Evolutionary conservation across 2,329 filamentous ascomycete species (phyloP), one percentile per base, ranked within the genome.

Genomic region (Colletotrichum limetticola): DNA sequence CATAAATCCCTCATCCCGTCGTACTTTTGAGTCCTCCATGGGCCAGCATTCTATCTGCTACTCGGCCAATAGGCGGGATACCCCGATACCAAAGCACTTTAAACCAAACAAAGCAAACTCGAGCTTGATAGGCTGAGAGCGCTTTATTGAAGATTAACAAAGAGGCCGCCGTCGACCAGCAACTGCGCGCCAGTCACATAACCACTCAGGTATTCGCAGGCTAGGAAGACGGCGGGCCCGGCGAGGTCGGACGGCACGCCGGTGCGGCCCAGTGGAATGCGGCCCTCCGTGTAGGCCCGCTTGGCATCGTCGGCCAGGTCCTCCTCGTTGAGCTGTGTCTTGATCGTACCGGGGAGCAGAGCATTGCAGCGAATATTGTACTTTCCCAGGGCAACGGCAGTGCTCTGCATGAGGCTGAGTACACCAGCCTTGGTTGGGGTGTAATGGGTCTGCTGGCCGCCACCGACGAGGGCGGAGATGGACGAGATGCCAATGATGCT

Each of bases 341-440:
- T 88, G 71, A 97, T 94, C 0, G 94, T 97, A 0, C 95, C 95
- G 1, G 95, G 95, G 16, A 97, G 83, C 67, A 97, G 82, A 1
- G 95, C 94, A 81, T 97, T 97, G 80, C 95, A 97, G 65, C 95
- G 84, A 67, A 97, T 95, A 5, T 87, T 86, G 81, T 97, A 89
- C 78, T 90, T 88, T 0, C 95, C 95, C 57, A 97, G 83, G 9
- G 95, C 94, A 42, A 94, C 93, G 0, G 95, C 95, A 49, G 91
- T 91, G 75, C 92, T 94, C 85, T 97, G 95, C 90, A 97, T 97
- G 57, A 97, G 86, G 59, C 91, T 93, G 49, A 94, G 80, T 3
- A 97, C 88, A 2, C 94, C 95, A 0, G 95, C 94, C 82, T 97
- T 97, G 19, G 95, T 97, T 11, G 95, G 94, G 19, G 95, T 97